Evolutionary conservation across 305 asterid species (phyloP).

Genomic region (Solanum hybrid): DNA sequence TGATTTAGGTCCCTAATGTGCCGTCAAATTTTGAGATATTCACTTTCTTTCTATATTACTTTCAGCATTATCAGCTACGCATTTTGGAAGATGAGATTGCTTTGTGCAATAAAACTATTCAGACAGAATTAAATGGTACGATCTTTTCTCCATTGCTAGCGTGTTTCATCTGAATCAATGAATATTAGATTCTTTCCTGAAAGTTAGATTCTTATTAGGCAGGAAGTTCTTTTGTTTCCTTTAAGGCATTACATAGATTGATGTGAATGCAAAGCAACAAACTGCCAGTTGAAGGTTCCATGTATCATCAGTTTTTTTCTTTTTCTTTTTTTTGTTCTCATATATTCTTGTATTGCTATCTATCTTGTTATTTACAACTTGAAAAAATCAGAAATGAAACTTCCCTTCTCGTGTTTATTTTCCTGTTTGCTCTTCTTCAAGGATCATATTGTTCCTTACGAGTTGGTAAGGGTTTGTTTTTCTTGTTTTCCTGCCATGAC

Average conservation of each 20-base stretch:
- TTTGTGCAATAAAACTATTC: conserved; percentile 10
- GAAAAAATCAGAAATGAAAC: background rate
- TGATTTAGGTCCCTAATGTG: background rate
- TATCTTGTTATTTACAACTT: background rate
- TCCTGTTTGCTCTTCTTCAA: background rate
- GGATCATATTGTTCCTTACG: background rate
- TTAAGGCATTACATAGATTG: background rate
- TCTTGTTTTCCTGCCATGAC: background rate
- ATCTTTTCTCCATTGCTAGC: background rate
- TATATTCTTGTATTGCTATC: background rate
- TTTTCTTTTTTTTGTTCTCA: background rate
- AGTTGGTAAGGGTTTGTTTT: background rate
- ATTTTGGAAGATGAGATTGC: conserved; percentile 12
- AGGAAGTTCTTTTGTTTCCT: background rate
- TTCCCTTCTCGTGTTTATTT: background rate
- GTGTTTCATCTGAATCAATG: background rate
- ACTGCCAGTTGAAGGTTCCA: background rate
- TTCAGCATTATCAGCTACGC: conserved; percentile 13
- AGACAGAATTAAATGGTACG: conserved; percentile 16
- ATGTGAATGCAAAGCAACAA: background rate
- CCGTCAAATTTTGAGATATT: background rate
- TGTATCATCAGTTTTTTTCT: background rate
- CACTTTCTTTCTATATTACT: background rate
- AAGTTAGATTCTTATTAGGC: background rate
- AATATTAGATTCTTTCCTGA: background rate